Conservation (phyloP, 352 stramenopile species). For the Chloridella minuta region DNA sequence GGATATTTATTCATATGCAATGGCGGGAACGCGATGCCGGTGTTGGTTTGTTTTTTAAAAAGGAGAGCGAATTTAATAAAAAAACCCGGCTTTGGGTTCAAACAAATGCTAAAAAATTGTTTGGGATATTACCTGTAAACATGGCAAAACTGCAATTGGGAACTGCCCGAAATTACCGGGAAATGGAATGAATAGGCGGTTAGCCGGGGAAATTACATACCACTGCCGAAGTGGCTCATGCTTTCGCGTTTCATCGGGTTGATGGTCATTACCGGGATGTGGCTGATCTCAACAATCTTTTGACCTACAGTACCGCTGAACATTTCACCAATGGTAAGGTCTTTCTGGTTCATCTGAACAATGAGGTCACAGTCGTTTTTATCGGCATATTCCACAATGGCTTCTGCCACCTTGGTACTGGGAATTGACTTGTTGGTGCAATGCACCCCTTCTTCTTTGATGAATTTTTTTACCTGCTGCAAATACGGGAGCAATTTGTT, state of each 20-base stretch:
- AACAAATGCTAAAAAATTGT: too few relatives aligned
- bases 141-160: too few relatives aligned
- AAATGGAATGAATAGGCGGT: too few relatives aligned
- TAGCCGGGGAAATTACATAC: too few relatives aligned
- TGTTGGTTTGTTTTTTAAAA: too few relatives aligned
- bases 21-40: too few relatives aligned
- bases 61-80: background rate
- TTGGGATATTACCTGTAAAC: too few relatives aligned
- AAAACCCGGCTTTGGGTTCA: background rate
- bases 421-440: background rate
- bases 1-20: background rate
- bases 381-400: background rate
- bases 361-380: background rate
- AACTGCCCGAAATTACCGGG: too few relatives aligned
- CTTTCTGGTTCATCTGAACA: background rate
- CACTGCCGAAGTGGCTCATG: background rate
- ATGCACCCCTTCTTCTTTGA: background rate
- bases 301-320: background rate
- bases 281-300: background rate
- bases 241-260: background rate
- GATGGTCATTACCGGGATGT: background rate
- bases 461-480: constrained; percentile 1
- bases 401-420: background rate
- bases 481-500: background rate
- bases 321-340: background rate